Evolutionary conservation across 2,329 filamentous ascomycete species (phyloP), one percentile per base, ranked within the genome.

Genomic region (Pseudocercospora cruenta): DNA sequence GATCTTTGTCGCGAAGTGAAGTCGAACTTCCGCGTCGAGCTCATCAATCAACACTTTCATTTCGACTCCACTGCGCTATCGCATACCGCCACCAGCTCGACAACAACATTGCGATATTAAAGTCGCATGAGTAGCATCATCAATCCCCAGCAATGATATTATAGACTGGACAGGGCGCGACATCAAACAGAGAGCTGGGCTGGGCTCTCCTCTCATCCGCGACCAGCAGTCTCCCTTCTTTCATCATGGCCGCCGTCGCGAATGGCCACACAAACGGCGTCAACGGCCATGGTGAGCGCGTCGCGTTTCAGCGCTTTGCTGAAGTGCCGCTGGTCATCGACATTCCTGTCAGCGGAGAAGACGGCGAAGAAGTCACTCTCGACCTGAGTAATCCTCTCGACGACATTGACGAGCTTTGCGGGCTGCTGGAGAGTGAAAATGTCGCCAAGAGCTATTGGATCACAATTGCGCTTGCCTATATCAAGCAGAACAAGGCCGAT

Each of bases 371-470:
- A 75, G 95, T 99, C 78, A 95, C 98, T 82, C 92, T 99, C 75
- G 92, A 96, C 77, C 88, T 98, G 62, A 91, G 94, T 77, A 92
- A 94, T 70, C 88, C 97, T 45, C 88, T 94, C 67, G 95, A 98
- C 78, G 95, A 77, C 58, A 98, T 77, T 92, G 21, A 97, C 92
- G 95, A 99, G 82, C 86, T 99, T 4, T 99, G 95, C 79, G 95
- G 92, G 31, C 86, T 99, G 59, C 88, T 99, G 69, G 94, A 99
- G 81, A 96, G 95, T 76, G 96, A 99, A 79, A 89, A 90, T 75
- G 94, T 93, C 16, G 91, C 92, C 43, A 93, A 94, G 74, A 92
- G 90, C 60, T 96, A 96, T 73, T 99, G 96, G 96, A 94, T 99
- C 85, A 94, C 93, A n/a, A 95, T 98, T 71, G 92, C 96, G 49